Percentiles rank a stretch among this genome's conserved stretches.
These are phyloP conservation scores for Oxytropis ochrocephala DNA, from an alignment of 306 rosid genomes.

Conservation along the genomic window DNA sequence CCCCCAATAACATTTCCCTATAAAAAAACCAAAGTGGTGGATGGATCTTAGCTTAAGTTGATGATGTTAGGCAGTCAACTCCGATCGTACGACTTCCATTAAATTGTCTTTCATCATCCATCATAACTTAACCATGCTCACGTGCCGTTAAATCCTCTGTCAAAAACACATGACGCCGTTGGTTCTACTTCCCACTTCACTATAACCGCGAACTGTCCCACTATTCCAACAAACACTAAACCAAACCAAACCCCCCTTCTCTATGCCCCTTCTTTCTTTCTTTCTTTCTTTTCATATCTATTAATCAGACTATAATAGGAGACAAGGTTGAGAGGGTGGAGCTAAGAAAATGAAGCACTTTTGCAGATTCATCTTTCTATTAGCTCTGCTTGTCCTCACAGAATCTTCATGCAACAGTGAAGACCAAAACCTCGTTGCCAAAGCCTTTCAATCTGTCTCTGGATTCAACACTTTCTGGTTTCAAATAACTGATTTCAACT, in stretches of 20 bases:
- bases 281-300: background rate
- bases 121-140: background rate
- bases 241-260: background rate
- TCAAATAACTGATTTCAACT: conserved; percentile 23
- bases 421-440: conserved; percentile 39
- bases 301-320: background rate
- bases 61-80: conserved; percentile 37
- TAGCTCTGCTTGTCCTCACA: conserved; percentile 20
- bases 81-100: conserved; percentile 18
- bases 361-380: conserved; percentile 34
- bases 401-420: conserved; percentile 49
- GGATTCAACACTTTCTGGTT: conserved; percentile 57
- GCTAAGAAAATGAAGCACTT: conserved; percentile 23
- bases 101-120: conserved; percentile 8
- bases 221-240: background rate
- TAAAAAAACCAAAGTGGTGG: too few relatives aligned
- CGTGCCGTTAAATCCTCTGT: conserved; percentile 33
- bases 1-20: too few relatives aligned
- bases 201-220: conserved; percentile 24
- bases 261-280: background rate
- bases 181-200: conserved; percentile 29
- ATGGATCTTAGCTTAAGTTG: background rate
- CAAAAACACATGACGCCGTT: conserved; percentile 24
- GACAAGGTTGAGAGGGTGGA: background rate
- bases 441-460: conserved; percentile 60